Base-by-base conservation (phyloP, 2,329 filamentous ascomycete genomes). In the Fusarium sp. region DNA sequence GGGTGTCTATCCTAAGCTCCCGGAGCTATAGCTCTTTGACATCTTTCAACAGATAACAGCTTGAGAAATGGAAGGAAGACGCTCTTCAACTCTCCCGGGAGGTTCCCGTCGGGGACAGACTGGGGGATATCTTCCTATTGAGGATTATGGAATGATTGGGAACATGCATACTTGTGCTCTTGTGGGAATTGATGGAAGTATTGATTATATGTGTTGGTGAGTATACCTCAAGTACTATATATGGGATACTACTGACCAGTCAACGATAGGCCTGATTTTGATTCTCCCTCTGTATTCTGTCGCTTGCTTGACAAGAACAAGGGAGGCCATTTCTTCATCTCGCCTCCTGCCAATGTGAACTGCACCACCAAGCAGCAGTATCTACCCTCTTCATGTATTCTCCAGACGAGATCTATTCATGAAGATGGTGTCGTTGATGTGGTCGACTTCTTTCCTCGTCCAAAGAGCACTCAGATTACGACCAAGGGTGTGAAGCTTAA, bases 121-220 rank as follows among this genome's bases (percentile, higher is more conserved):
- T 52, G 80, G 79, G 14, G 86, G 85, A 31, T 88, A 88, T 71
- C 81, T 88, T 28, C 86, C 86, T 48, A 91, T 93, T 69, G 91
- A 93, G 76, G 88, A 93, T 78, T 93, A 93, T 83, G 91, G 91
- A 58, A 86, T 94, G 79, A 92, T 94, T 73, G 91, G 91, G 25
- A 93, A 93, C 75, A 93, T 94, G 91, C 86, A 90, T 73, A 94
- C 91, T 2, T 92, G 90, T 81, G 91, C 91, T 16, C 81, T 93
- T n/a, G 85, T 92, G 23, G 91, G 90, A 69, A 91, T 91, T 75
- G 89, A 91, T 74, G 91, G 91, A 25, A 91, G 90, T 69, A 79
- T 94, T 60, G 91, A 93, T 76, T 93, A 89, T 72, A 91, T 93
- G 90, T 93, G 91, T 78, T 94, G 91, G 89, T 89, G 75, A 78